Evolutionary conservation across 1,139 yeast genomes (phyloP), one percentile per base, ranked within the genome.

Genomic region (Saccharomycopsis crataegensis): DNA sequence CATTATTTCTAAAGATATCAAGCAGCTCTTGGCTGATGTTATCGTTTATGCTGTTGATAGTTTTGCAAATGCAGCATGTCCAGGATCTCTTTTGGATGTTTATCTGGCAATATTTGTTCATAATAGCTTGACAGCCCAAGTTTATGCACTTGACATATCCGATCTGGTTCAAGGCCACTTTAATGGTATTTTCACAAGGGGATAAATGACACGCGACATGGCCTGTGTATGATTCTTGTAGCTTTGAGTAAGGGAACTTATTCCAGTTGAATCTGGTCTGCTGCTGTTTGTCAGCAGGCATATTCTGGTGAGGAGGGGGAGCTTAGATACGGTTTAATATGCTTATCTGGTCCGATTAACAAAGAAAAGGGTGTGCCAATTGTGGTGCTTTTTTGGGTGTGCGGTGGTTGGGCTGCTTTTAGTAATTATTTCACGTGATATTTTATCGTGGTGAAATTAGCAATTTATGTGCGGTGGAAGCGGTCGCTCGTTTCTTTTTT

Each of bases 241-340:
- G 43, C 41, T 46, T 34, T 9, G 50, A 40, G 9, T 32, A 28
- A 1, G 58, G 58, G 34, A 56, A 54, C 8, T 8, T 33, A 31
- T 56, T 49, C 58, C 58, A 56, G 44, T 54, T 56, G 55, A 56
- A 56, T 11, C 46, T 16, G 38, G 49, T 14, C 11, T 48, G 43
- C 16, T 44, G 36, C n/a, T 31, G n/a, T 16, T 44, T 12, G 11
- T 44, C n/a, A 8, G 11, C 6, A 16, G 11, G n/a, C 11, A 8
- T 44, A 44, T 12, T 44, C 3, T 46, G 9, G 40, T 44, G 36
- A 11, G 36, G 36, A 9, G n/a, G 12, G n/a, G n/a, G n/a, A n/a
- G n/a, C n/a, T n/a, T 8, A 14, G 33, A n/a, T 22, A 37, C 31
- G 14, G n/a, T 38, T 12, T 47, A 38, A 38, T 9, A 2, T n/a